Evolutionary conservation across 805 yeast genomes (phyloP).

Genomic region (Suhomyces kilbournensis): DNA sequence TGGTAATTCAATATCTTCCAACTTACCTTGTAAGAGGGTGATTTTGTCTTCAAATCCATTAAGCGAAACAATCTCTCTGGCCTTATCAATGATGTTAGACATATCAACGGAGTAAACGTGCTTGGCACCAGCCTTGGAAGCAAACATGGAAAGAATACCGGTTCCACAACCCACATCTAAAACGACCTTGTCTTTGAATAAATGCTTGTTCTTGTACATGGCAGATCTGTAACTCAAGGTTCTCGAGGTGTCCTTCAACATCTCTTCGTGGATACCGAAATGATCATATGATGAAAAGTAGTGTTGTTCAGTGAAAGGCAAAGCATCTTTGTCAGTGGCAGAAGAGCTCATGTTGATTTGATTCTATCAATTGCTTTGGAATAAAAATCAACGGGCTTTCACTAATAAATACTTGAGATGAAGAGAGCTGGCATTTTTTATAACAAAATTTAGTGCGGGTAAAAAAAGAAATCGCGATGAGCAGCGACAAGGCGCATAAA

Average conservation of each 20-base stretch:
- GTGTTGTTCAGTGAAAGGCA: constrained; percentile 81
- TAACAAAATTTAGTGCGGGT: not conserved
- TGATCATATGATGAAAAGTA: constrained; percentile 95
- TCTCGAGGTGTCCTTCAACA: constrained; percentile 94
- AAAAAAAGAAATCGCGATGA: constrained; percentile 2
- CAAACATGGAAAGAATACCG: constrained; percentile 96
- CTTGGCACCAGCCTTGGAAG: constrained; percentile 97
- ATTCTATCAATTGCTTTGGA: not conserved
- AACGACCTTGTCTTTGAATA: constrained; percentile 90
- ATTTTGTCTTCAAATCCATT: constrained; percentile 86
- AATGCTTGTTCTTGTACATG: constrained; percentile 80
- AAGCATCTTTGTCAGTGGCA: constrained; percentile 64
- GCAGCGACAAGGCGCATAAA: not conserved
- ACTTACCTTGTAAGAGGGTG: constrained; percentile 84
- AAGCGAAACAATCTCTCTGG: constrained; percentile 77
- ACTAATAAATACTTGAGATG: not conserved
- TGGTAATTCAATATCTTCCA: constrained; percentile 89
- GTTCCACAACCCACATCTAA: constrained; percentile 99
- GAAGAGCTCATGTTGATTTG: constrained; percentile 7
- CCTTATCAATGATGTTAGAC: constrained; percentile 95
- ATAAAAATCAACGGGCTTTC: not conserved
- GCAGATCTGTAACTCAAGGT: constrained; percentile 91
- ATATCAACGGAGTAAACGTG: constrained; percentile 97
- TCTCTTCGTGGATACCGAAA: constrained; percentile 97
- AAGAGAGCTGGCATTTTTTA: not conserved